Conservation (phyloP, 1,284 basidiomycete genomes). For the Anthracocystis panici-leucophaei region DNA sequence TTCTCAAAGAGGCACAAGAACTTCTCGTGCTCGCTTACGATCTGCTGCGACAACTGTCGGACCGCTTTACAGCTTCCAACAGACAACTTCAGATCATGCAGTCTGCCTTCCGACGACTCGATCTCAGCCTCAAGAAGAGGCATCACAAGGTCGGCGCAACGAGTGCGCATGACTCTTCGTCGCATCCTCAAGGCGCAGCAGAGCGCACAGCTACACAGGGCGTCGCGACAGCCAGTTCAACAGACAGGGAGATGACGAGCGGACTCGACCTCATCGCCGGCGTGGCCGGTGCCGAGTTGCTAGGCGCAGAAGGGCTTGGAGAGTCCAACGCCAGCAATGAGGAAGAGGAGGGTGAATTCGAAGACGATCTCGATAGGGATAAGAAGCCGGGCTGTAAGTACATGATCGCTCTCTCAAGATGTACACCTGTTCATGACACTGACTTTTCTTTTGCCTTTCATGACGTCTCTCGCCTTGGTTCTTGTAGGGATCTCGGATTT, state of each 20-base stretch:
- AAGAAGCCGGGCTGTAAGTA: conserved; percentile 43
- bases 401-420: neutral
- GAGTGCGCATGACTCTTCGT: conserved; percentile 9
- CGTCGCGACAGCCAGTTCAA: conserved; percentile 1
- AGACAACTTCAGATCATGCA: conserved; percentile 56
- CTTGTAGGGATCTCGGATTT: conserved; percentile 45
- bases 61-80: conserved; percentile 43
- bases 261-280: conserved; percentile 50
- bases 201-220: conserved; percentile 13
- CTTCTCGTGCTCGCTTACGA: conserved; percentile 51
- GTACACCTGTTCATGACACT: neutral
- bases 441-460: neutral
- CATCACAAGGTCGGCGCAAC: conserved; percentile 22
- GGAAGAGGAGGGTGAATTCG: conserved; percentile 36
- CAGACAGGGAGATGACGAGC: conserved; percentile 41
- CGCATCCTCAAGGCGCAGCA: conserved; percentile 8
- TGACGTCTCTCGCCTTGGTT: neutral
- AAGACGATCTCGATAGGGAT: conserved; percentile 33
- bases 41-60: conserved; percentile 36
- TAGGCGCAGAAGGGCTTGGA: conserved; percentile 32
- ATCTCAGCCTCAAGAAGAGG: conserved; percentile 44
- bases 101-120: conserved; percentile 41
- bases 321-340: conserved; percentile 37
- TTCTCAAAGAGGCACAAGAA: conserved; percentile 49
- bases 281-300: conserved; percentile 42